Evolutionary conservation across 2,329 filamentous ascomycete genomes (phyloP).

Genomic region (Ophiostoma quercus): DNA sequence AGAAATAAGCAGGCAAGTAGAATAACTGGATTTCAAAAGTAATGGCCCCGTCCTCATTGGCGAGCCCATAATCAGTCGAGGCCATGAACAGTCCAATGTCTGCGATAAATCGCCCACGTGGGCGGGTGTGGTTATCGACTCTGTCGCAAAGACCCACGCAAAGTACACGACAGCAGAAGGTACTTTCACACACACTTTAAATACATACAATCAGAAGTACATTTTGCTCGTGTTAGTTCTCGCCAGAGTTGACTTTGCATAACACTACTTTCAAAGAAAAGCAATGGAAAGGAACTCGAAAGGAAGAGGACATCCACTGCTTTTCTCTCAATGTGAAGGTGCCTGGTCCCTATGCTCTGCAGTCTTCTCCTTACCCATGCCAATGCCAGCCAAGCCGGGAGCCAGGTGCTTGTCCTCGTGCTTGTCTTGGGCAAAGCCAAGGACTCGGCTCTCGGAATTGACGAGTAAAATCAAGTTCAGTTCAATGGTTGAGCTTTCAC

Average conservation of each 20-base stretch:
- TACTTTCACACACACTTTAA: neutral
- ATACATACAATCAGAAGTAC: neutral
- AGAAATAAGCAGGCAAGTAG: neutral
- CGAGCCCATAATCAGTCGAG: neutral
- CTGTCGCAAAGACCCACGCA: neutral
- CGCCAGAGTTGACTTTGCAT: neutral
- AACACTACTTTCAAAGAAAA: too few species aligned
- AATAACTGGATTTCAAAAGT: neutral
- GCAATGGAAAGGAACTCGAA: too few species aligned
- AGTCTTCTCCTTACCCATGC: neutral
- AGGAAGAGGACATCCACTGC: too few species aligned
- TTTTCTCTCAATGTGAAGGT: neutral
- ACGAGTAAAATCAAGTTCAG: neutral
- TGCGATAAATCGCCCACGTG: conserved; percentile 6
- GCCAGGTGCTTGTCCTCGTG: neutral
- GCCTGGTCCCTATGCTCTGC: neutral
- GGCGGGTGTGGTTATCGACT: neutral
- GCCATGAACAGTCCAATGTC: neutral
- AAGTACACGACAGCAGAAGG: neutral
- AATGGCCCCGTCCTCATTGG: conserved; percentile 1
- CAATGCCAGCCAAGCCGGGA: conserved; percentile 1
- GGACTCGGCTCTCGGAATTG: neutral
- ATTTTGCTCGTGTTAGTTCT: neutral
- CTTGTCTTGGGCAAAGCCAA: neutral
- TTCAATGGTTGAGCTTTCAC: neutral